Conservation (phyloP, 441 rosid species). For the Populus hybrid region DNA sequence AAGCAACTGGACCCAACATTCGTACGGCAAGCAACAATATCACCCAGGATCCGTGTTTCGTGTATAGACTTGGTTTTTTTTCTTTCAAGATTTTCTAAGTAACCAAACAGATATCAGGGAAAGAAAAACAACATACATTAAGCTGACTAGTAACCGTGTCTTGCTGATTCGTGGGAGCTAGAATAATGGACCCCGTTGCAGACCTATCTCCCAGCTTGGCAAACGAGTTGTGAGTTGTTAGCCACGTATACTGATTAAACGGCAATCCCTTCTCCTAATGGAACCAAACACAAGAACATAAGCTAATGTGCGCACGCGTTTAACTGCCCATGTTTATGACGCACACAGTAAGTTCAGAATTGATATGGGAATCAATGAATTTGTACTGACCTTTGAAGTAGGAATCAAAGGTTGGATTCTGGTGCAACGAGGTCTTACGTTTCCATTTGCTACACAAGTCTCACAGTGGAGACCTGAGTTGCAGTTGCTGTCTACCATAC, state of each 20-base stretch:
- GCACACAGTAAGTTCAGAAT: neutral
- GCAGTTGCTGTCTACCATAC: constrained; percentile 51
- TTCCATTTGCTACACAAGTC: constrained; percentile 62
- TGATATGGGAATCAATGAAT: neutral
- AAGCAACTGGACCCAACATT: neutral
- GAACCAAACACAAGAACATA: constrained; percentile 6
- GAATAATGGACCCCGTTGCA: constrained; percentile 43
- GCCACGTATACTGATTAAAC: constrained; percentile 80
- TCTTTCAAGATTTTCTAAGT: neutral
- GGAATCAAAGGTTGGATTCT: constrained; percentile 67
- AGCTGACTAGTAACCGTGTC: constrained; percentile 82
- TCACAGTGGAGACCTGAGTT: constrained; percentile 73
- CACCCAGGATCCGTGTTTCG: neutral
- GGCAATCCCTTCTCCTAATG: constrained; percentile 77
- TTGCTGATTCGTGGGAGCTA: constrained; percentile 70
- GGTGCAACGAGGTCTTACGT: constrained; percentile 63
- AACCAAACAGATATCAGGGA: neutral
- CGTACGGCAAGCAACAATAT: neutral
- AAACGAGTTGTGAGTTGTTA: constrained; percentile 82
- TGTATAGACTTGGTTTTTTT: neutral
- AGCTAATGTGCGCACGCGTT: neutral
- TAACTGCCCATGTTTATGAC: no score
- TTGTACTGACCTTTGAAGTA: constrained; percentile 54
- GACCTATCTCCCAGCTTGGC: constrained; percentile 52
- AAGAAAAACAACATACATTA: constrained; percentile 36